Evolutionary conservation across 805 yeast species (phyloP), one percentile per base, ranked within the genome.

Genomic region (Jamesozyma spencerorum): DNA sequence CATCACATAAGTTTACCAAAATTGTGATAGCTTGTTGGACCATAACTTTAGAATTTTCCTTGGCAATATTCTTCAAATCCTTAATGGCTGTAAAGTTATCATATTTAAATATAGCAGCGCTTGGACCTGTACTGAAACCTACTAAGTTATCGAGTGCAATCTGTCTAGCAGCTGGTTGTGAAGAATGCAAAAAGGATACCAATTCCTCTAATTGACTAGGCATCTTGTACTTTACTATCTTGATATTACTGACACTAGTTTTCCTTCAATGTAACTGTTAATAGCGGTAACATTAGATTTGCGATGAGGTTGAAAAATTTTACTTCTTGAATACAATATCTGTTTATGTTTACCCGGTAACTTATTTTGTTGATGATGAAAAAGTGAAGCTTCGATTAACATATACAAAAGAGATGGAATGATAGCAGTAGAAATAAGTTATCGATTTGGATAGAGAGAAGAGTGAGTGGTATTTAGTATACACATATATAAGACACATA

Each of bases 121-220:
- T 74, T 2, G 79, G 69, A 7, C 90, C 90, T 35, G 79, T 75
- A 8, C 94, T 81, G 58, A 72, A 85, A 2, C 88, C 94, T 11
- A 85, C 86, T 40, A 87, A 61, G 57, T 86, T 79, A 52, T 84
- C 92, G 36, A 88, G 67, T 0, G 97, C 97, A 42, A 87, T 80
- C 50, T 81, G 85, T 44, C 81, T 77, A 26, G 86, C 84, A 10
- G 81, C 81, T 2, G 83, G 79, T 55, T 82, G 85, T 1, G 84
- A 81, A 6, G 90, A 76, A 58, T 85, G 95, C 45, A 88, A 68
- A 56, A 88, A 87, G 36, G 71, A 77, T 18, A 86, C 94, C 34
- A 88, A 66, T 50, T 75, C 79, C 55, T 72, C 74, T 17, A 75
- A 54, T 55, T 75, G 77, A 8, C 72, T 47, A 2, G 76, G 69